These are phyloP conservation scores for Podila minutissima DNA, from an alignment of 192 early-diverging fungal species.

Conservation along the genomic window DNA sequence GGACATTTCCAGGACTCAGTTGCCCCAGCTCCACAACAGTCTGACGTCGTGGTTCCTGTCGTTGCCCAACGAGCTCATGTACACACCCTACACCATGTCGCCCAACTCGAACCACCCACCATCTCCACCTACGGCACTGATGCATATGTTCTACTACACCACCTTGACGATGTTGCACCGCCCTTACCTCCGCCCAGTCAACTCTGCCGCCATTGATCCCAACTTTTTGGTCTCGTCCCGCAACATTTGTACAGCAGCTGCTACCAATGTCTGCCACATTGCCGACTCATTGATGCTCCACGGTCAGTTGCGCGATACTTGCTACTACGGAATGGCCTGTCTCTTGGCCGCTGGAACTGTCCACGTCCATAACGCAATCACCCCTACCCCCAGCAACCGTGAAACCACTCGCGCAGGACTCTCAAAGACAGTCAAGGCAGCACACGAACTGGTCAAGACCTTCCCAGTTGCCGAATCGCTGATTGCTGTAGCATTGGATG, in stretches of 20 bases:
- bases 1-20: slow-evolving; percentile 47
- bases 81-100: slow-evolving; percentile 55
- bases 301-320: slow-evolving; percentile 36
- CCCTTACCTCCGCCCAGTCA: slow-evolving; percentile 57
- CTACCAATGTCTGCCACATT: slow-evolving; percentile 54
- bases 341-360: slow-evolving; percentile 52
- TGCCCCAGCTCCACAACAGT: slow-evolving; percentile 48
- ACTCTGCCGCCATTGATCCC: slow-evolving; percentile 41
- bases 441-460: slow-evolving; percentile 50
- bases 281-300: slow-evolving; percentile 51
- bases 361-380: slow-evolving; percentile 55
- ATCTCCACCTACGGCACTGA: slow-evolving; percentile 39
- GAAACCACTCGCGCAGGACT: slow-evolving; percentile 49
- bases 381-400: slow-evolving; percentile 43
- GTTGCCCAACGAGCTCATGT: slow-evolving; percentile 63
- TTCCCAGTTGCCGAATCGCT: slow-evolving; percentile 49
- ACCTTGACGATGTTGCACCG: slow-evolving; percentile 65
- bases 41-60: slow-evolving; percentile 58
- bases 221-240: slow-evolving; percentile 51
- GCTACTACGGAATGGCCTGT: slow-evolving; percentile 50
- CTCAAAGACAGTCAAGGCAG: slow-evolving; percentile 50
- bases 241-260: slow-evolving; percentile 53
- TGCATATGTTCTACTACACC: slow-evolving; percentile 68
- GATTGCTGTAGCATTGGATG: slow-evolving; percentile 47
- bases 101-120: slow-evolving; percentile 52